Base-by-base conservation (phyloP, 257 asterid species). In the Ballota nigra region DNA sequence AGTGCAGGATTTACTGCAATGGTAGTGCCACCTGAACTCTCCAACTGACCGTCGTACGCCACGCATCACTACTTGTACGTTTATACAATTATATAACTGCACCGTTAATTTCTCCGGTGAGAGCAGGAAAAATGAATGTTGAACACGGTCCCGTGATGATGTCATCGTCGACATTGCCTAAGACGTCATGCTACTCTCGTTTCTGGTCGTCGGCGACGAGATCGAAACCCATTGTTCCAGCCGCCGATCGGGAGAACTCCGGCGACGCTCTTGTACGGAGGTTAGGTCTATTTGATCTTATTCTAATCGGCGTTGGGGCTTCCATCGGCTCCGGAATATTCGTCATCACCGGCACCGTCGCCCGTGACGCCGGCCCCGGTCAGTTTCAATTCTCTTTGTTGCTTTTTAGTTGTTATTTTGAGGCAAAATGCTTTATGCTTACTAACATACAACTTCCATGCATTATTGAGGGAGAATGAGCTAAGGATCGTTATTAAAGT, bases 271-370 rank as follows among this genome's bases (percentile, higher is more conserved):
- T 94, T 11, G 78, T 88, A 55, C 95, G 99, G 41, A 92, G 96
- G 52, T 86, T 94, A 18, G 75, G 95, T 36, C 88, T 91, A 3
- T 70, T 94, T 20, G 97, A 94, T 83, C 97, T 91, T 67, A 71
- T 94, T 58, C 89, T 94, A 11, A 63, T 94, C 0, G 99, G 99
- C 40, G 84, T 94, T 66, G 99, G 99, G 33, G 98, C 97, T 16
- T 94, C 98, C 61, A 94, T 94, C 49, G 98, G 98, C 40, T 97
- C 97, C 68, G 99, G 99, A 6, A 89, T 94, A 47, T 94, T 94
- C 63, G 97, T 94, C 26, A 90, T 94, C 74, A 94, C 99, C 60
- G 99, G 97, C n/a, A 94, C 99, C 11, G 99, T 94, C 6, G 97
- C 99, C 10, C 91, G 77, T 38, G 99, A 91, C 38, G 84, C 96